These are phyloP conservation scores for Phytophthora colocasiae DNA, from an alignment of 352 stramenopile species.

Conservation along the genomic window DNA sequence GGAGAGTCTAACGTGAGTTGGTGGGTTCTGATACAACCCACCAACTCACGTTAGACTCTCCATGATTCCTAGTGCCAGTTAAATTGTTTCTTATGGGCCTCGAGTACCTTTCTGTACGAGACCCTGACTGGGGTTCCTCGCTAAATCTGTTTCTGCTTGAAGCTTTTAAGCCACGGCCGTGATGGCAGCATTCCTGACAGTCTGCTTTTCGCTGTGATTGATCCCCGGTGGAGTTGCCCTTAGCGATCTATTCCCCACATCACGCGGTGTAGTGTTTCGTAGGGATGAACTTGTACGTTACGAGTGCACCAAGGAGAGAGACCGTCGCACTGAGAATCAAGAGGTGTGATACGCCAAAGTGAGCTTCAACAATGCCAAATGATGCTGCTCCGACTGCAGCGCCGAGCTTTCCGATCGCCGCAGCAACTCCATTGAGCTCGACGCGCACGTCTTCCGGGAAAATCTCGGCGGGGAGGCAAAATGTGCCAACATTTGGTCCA, in stretches of 20 bases:
- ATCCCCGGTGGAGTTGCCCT: too few species aligned
- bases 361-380: slow-evolving; percentile 70
- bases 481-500: slow-evolving; percentile 89
- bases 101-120: too few species aligned
- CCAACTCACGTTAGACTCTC: too few species aligned
- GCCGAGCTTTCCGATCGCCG: slow-evolving; percentile 79
- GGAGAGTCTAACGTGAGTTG: too few species aligned
- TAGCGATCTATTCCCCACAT: slow-evolving; percentile 14
- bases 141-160: too few species aligned
- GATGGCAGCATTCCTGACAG: too few species aligned
- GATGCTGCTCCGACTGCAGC: slow-evolving; percentile 65
- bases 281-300: slow-evolving; percentile 73
- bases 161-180: too few species aligned
- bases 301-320: slow-evolving; percentile 61
- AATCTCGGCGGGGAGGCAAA: slow-evolving; percentile 82
- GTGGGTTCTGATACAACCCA: too few species aligned
- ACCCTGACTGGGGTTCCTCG: too few species aligned
- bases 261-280: slow-evolving; percentile 47
- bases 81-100: too few species aligned
- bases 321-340: slow-evolving; percentile 64
- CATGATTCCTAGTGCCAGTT: too few species aligned
- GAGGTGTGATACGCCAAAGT: slow-evolving; percentile 65
- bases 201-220: too few species aligned
- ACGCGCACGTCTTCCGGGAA: slow-evolving; percentile 76
- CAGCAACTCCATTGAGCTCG: slow-evolving; percentile 84